Conservation (phyloP, 139 green algal species). For the Chlorella sp. region DNA sequence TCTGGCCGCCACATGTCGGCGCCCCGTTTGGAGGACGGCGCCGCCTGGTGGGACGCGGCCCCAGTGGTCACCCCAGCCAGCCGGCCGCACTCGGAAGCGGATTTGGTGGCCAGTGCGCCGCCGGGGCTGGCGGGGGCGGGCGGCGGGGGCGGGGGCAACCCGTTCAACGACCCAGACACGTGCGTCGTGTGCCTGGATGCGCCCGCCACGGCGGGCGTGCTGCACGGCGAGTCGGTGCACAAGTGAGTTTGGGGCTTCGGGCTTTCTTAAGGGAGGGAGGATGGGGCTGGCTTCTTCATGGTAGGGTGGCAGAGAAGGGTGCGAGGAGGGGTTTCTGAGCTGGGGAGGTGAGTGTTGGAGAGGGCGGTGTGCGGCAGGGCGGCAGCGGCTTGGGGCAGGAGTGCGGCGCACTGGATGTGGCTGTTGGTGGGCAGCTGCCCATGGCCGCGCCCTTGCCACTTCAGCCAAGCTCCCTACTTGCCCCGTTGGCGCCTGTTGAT, state of each 20-base stretch:
- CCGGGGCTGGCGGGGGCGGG: background rate
- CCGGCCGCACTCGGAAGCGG: background rate
- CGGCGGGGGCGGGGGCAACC: background rate
- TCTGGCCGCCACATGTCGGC: conserved; percentile 20
- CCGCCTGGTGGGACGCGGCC: background rate
- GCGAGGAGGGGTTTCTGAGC: no score
- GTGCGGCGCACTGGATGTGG: no score
- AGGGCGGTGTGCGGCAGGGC: background rate
- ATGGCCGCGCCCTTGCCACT: no score
- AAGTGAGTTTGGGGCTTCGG: background rate
- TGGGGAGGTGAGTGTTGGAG: background rate
- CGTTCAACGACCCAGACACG: conserved; percentile 6
- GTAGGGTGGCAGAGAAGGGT: no score
- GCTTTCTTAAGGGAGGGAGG: no score
- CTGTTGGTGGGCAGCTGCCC: no score
- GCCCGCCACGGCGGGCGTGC: conserved; percentile 35
- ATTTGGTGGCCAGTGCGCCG: background rate
- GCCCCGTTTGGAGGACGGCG: background rate
- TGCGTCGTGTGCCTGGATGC: conserved; percentile 47
- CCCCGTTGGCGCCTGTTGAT: no score
- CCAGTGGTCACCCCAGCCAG: background rate
- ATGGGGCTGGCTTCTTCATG: no score
- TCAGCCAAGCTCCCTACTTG: no score
- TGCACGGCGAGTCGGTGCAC: conserved; percentile 43
- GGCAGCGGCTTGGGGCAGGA: background rate